These are phyloP conservation scores for Leccinum incarnatum DNA, from an alignment of 768 basidiomycete genomes.

Conservation along the genomic window DNA sequence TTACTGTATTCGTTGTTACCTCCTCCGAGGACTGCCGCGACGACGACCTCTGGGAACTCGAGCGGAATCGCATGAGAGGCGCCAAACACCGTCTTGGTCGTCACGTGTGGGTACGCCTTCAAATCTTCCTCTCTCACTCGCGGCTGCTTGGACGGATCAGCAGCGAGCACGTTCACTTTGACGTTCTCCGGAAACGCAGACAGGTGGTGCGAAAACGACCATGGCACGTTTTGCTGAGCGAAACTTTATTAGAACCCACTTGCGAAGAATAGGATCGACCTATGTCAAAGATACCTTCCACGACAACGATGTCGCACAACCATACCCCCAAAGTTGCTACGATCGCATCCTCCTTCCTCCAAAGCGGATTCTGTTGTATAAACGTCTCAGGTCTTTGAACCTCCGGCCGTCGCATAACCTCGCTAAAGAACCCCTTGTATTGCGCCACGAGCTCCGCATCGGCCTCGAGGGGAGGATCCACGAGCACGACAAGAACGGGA, in stretches of 20 bases:
- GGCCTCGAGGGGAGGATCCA: constrained; percentile 17
- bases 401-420: neutral
- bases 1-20: neutral
- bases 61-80: constrained; percentile 14
- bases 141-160: constrained; percentile 8
- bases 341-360: constrained; percentile 6
- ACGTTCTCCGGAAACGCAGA: constrained; percentile 7
- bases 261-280: neutral
- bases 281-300: constrained; percentile 15
- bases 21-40: constrained; percentile 12
- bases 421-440: neutral
- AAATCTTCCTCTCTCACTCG: constrained; percentile 4
- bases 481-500: constrained; percentile 14
- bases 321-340: neutral
- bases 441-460: neutral
- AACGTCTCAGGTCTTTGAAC: neutral
- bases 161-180: constrained; percentile 10
- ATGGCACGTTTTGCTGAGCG: constrained; percentile 22
- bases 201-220: constrained; percentile 19
- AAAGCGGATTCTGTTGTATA: neutral
- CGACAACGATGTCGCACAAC: constrained; percentile 8
- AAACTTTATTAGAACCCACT: neutral
- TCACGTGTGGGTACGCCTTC: constrained; percentile 6
- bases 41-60: constrained; percentile 14
- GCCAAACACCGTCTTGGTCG: constrained; percentile 3